Evolutionary conservation across 148 eudicot species (phyloP), one percentile per base, ranked within the genome.

Genomic region (Pouteria glomerata): DNA sequence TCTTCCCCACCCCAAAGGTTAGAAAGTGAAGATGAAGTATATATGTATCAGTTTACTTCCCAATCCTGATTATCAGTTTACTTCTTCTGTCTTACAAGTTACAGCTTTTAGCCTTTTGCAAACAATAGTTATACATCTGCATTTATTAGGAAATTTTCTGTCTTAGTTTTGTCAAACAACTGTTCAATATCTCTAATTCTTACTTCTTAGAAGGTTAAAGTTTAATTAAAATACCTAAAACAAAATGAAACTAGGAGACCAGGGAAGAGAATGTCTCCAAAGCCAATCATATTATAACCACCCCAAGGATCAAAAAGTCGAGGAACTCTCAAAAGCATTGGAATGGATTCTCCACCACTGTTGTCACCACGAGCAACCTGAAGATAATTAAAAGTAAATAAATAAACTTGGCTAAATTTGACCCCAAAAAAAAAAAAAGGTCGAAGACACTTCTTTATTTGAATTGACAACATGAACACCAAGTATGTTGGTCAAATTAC

Each of bases 231-330:
- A 44, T 81, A 94, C 98, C 98, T 89, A 51, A 69, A 61, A 35
- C 60, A 75, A 10, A 94, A 94, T 23, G 87, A 78, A 62, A 91
- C 86, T 15, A 94, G 91, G 75, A 94, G 82, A 74, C 98, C 98
- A 62, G 98, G 98, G 74, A 94, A 86, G 41, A 94, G 84, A 77
- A 94, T 87, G 78, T 94, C 98, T n/a, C 98, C 98, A 56, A 91
- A 94, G 50, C 98, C 98, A 72, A 94, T 79, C 88, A 94, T 82
- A 80, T 87, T 80, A 73, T 82, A 85, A 59, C 98, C 98, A 74
- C 78, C 82, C 84, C 83, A 91, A 61, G 93, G 97, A 78, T 94
- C 97, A 69, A 81, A 77, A 71, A 91, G 67, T 34, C 89, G 85
- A 58, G 98, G 98, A 79, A 89, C 69, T 70, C 86, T 77, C 70